Evolutionary conservation across 352 stramenopile species (phyloP), one percentile per base, ranked within the genome.

Genomic region (Elongisporangium anandrum): DNA sequence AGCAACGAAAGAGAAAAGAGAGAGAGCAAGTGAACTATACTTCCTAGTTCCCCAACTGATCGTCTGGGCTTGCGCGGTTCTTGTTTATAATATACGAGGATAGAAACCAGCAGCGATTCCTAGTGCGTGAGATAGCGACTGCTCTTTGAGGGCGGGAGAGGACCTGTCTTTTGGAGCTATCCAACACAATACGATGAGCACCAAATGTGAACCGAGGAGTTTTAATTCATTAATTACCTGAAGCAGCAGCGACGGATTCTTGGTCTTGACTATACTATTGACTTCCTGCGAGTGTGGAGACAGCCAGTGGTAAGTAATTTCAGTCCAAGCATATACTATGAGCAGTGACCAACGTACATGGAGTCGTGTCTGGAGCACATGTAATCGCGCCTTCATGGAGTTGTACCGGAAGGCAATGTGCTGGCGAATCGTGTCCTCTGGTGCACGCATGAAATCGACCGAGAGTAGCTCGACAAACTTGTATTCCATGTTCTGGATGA

Each of bases 401-500:
- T 97, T 97, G 75, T 98, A 98, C 15, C 92, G 79, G 65, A 97
- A 98, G 17, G 88, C 85, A 47, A 98, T 97, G 59, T 97, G 90
- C 62, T 98, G 83, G 50, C 94, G 92, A 29, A 97, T 93, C 15
- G 87, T 79, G 47, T 97, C 92, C 13, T 98, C 93, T 5, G 75
- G 69, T 21, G 88, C 87, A n/a, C 92, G 83, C 62, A 88, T 76
- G 57, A 97, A 98, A 51, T 96, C 82, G 17, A 96, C 84, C 0
- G 85, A 97, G 15, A 98, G 80, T 10, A 98, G 70, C 74, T 98
- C 94, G 29, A 98, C 89, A 66, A 98, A 98, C 59, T 98, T 98
- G 85, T 98, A 98, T 75, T 98, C 90, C 93, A 98, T 97, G 64
- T 98, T 98, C 72, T 97, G 89, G 61, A 98, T 98, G 60, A 98